Evolutionary conservation across 2,329 filamentous ascomycete species (phyloP), one percentile per base, ranked within the genome.

Genomic region (Paramyrothecium roridum): DNA sequence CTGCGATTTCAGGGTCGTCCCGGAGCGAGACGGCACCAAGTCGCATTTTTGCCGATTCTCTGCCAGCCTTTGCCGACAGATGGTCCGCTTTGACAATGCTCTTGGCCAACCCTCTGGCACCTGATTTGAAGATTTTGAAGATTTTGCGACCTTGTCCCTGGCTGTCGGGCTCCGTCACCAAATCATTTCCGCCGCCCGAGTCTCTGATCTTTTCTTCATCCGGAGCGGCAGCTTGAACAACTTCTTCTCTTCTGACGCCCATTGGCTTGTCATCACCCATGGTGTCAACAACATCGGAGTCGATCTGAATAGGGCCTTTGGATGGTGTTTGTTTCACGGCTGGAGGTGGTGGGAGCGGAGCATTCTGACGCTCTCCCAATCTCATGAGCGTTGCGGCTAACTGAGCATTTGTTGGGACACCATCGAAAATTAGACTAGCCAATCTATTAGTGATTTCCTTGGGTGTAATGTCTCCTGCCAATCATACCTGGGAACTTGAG

Each of bases 321-420:
- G 17, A 23, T 2, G 56, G 47, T 16, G 49, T 8, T 0, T 11
- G 6, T 11, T 53, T 37, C 3, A 49, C 3, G 2, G 11, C 2
- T 0, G 57, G 55, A 0, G 78, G 76, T 0, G 80, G 84, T 1
- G 87, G 86, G 0, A 93, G 71, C 0, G 90, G 90, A 2, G 88
- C 84, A 55, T 88, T 87, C 69, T 91, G 91, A 2, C 83, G 82
- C 70, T 93, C 90, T 50, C 89, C 89, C 43, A 91, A 83, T 23
- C 90, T 87, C 12, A 93, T 82, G 0, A 93, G 78, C 0, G 90
- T 92, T 43, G 93, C 75, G 0, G 89, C 86, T 16, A 93, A 79
- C 64, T 93, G 90, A 3, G 89, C 88, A 65, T 93, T 91, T 2
- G 89, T 93, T 0, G 90, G 90, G 0, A 92, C 85, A 17, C 88